Base-by-base conservation (phyloP, 805 yeast species). In the Wickerhamiella dianesei region DNA sequence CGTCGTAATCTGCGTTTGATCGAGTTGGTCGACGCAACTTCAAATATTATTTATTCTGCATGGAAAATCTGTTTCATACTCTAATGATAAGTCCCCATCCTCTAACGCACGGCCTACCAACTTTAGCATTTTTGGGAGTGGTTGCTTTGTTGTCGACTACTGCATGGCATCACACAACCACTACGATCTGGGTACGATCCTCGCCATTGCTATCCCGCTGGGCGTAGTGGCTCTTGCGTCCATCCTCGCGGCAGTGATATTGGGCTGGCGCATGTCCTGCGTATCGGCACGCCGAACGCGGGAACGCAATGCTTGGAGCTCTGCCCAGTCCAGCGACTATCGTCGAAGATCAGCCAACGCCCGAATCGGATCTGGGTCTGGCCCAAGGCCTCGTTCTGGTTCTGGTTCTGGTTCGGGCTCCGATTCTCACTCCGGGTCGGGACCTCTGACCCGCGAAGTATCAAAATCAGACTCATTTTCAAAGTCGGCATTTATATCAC, bases 171-270 rank as follows among this genome's bases (percentile, higher is more conserved):
- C 8, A 5, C 8, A 39, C n/a, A 13, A 37, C 12, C 14, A 45
- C 3, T 51, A 48, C 22, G 37, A 49, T 6, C 43, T 55, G n/a
- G 46, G 47, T 4, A 46, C 52, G n/a, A 48, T 56, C 18, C 39
- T 56, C 14, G 55, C 58, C n/a, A 51, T 56, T 19, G 56, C 52
- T 12, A 55, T 56, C n/a, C 55, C 59, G 6, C 46, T 56, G 3
- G 57, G 59, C n/a, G 50, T 46, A 3, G 49, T 54, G 3, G 41
- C 48, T 2, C 40, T 56, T 16, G 29, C 46, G 8, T 41, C 52
- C 5, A 32, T 56, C 2, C 21, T 53, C 25, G 42, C 48, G 12
- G 44, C 50, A 6, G 36, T 46, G 2, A 20, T 52, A 8, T 20
- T 51, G 14, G 25, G 36, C 1, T 13, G 47, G 21, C 41, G 52